phyloP scores from a whole-genome alignment of 345 rosid species.

The Syzygium aromaticum region DNA sequence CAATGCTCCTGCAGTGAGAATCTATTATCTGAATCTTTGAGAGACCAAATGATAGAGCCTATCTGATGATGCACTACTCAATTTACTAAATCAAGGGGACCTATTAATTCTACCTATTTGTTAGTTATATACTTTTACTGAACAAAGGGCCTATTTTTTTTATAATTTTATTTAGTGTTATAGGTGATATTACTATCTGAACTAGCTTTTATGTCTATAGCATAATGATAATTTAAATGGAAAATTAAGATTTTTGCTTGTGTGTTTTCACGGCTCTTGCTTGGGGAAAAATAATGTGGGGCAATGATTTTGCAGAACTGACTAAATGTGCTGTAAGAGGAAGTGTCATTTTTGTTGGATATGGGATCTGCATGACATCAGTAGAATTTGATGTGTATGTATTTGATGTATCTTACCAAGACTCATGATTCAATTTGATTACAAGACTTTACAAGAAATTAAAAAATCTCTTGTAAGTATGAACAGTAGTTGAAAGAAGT shows the following conservation, averaged over 20 bases:
- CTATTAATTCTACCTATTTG: neutral
- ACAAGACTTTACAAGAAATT: neutral
- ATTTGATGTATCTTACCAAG: neutral
- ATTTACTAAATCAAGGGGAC: neutral
- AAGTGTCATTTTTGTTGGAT: neutral
- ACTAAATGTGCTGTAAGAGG: neutral
- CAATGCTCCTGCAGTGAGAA: neutral
- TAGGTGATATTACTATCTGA: neutral
- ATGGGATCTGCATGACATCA: neutral
- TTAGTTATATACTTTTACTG: neutral
- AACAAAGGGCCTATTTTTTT: neutral
- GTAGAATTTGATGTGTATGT: neutral
- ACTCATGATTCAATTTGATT: neutral
- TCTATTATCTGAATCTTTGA: neutral
- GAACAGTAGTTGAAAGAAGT: neutral
- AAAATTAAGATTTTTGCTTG: neutral
- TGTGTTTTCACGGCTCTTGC: neutral
- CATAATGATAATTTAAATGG: neutral
- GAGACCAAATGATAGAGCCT: neutral
- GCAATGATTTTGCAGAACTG: neutral
- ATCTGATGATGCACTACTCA: neutral
- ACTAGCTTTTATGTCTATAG: neutral
- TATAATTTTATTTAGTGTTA: neutral
- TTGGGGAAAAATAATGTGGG: neutral
- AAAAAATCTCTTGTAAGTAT: neutral